Conservation (phyloP, 305 asterid genomes). For the Fraxinus baroniana region DNA sequence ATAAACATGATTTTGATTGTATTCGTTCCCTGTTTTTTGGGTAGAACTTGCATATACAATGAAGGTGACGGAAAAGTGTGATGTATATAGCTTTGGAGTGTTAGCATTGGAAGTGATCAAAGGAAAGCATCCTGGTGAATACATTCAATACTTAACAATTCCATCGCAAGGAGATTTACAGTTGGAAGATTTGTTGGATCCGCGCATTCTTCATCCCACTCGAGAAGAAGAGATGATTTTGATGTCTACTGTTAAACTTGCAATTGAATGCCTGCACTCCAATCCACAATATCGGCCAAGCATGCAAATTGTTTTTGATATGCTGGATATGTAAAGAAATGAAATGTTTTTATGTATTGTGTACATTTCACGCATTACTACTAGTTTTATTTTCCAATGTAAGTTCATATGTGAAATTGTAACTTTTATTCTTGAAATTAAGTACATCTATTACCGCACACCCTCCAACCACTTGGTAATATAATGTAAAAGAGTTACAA, state of each 20-base stretch:
- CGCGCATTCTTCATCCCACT: slow-evolving; percentile 14
- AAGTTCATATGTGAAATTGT: background rate
- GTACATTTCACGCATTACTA: background rate
- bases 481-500: no score
- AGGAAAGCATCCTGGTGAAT: slow-evolving; percentile 23
- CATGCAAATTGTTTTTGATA: no score
- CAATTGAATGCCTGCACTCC: background rate
- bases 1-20: background rate
- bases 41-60: slow-evolving; percentile 27
- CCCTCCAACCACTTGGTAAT: no score
- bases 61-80: background rate
- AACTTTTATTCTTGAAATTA: no score
- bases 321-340: background rate
- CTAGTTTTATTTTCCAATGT: background rate
- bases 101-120: slow-evolving; percentile 20
- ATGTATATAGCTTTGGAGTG: slow-evolving; percentile 16
- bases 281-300: background rate
- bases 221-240: slow-evolving; percentile 12
- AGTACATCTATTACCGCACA: no score
- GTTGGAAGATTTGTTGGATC: slow-evolving; percentile 26
- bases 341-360: background rate
- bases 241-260: slow-evolving; percentile 21
- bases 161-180: background rate
- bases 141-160: background rate
- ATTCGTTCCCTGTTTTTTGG: background rate